Evolutionary conservation across 805 yeast species (phyloP), one percentile per base, ranked within the genome.

Genomic region (Saturnispora bothae): DNA sequence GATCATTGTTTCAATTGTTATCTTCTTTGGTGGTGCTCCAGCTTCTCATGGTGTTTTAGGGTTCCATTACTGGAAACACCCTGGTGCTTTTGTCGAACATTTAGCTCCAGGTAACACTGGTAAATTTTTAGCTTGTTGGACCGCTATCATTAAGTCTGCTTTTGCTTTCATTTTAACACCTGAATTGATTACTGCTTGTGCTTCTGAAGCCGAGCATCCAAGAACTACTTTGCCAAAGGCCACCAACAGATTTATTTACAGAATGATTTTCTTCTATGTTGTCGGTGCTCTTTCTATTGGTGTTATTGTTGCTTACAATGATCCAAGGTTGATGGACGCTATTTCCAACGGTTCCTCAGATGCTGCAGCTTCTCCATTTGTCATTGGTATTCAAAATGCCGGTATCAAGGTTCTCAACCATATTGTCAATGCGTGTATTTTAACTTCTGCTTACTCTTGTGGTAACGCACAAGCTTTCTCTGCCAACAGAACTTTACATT

Each of bases 11-110:
- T 70, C 76, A 42, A 56, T 71, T 49, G 67, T 71, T 17, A 70
- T 76, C 43, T 71, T 73, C 40, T 69, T 74, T 51, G 83, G 82
- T 38, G 83, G 81, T 46, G 78, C 73, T 28, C 82, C 83, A 6
- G 40, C 31, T 14, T 50, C 48, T 15, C 66, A 67, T 36, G 76
- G 72, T 38, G 66, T 78, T 42, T 57, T 71, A 25, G 85, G 85
- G 5, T 78, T 78, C 67, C 73, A 78, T 45, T 78, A 66, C 59
- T 78, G 85, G 85, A 61, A 54, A n/a, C 37, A 47, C 31, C 57
- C 56, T 10, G 70, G 66, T 44, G 56, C 63, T 3, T 78, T 78
- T 47, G 62, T 69, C 48, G 63, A 61, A 38, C 73, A 73, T 48
- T 50, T 71, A 35, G 61, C 64, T 2, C 51, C 53, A 5, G 84